Evolutionary conservation across 176 grass and related monocot species (phyloP), one percentile per base, ranked within the genome.

Genomic region (Oryza officinalis): DNA sequence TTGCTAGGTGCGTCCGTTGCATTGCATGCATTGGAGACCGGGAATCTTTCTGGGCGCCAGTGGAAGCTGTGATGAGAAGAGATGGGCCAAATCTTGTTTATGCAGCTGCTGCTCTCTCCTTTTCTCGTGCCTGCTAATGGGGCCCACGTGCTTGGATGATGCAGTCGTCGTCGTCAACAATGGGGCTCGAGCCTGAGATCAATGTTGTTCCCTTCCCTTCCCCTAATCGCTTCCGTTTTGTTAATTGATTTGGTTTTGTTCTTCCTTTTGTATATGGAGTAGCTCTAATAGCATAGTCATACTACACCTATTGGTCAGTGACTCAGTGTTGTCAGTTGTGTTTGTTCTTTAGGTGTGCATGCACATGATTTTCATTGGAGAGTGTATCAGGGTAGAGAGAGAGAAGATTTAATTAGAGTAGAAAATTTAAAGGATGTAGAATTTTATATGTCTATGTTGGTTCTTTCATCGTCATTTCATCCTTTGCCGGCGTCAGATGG

Each of bases 261-360:
- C 27, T 46, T 43, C 59, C 30, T 82, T 81, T 75, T 90, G 88
- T 90, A 90, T 3, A 90, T 86, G 79, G 11, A 63, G 30, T 90
- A 79, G 84, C 11, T 66, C 38, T 86, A 60, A 63, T 63, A 80
- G 63, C 20, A 61, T 67, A 82, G 83, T 57, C 30, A 73, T 83
- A 89, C 83, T 69, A 61, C 69, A 68, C 52, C 83, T 85, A 43
- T 83, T 46, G 78, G 60, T 84, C 67, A 73, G 72, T 75, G 37
- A 9, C 52, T 41, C 40, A 41, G 37, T 38, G 37, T 38, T 54
- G 77, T 70, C 63, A 78, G 66, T 64, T 83, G 66, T 81, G 81
- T 68, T 88, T 67, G 75, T 68, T 83, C 74, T 82, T 86, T 82
- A 46, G 20, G 1, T 33, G 44, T 69, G 67, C 74, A 68, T 45